Evolutionary conservation across 176 grass and related monocot species (phyloP).

Genomic region (Dendrocalamus sinicus): DNA sequence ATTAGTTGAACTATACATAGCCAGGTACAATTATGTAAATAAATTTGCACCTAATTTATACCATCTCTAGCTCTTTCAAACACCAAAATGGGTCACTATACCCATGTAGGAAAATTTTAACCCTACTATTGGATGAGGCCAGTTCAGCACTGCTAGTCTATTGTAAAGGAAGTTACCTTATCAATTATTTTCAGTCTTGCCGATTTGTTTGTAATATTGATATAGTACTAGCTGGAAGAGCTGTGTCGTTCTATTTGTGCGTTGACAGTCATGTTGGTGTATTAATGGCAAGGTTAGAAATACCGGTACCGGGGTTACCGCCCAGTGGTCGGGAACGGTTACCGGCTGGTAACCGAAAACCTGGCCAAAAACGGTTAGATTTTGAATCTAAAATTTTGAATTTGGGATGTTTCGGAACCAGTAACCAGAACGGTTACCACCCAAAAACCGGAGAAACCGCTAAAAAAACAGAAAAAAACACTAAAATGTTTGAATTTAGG

Average conservation of each 20-base stretch:
- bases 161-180: neutral
- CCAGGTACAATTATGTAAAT: neutral
- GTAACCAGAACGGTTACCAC: too few species aligned
- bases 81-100: neutral
- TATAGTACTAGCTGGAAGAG: neutral
- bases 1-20: neutral
- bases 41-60: conserved; percentile 1
- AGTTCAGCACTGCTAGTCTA: conserved; percentile 13
- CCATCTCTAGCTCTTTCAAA: neutral
- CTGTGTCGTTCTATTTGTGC: neutral
- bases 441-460: too few species aligned
- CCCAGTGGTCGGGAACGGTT: too few species aligned
- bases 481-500: too few species aligned
- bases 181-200: neutral
- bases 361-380: too few species aligned
- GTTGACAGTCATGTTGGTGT: neutral
- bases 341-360: too few species aligned
- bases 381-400: too few species aligned
- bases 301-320: too few species aligned
- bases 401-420: too few species aligned
- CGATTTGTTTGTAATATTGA: conserved; percentile 6
- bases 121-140: neutral
- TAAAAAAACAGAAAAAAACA: too few species aligned
- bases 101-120: neutral
- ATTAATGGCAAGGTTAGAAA: neutral